A percentile compares a stretch with the other conserved stretches of the same genome.
These are phyloP conservation scores for Mycena leptocephala DNA, from an alignment of 768 basidiomycete species.

Conservation along the genomic window DNA sequence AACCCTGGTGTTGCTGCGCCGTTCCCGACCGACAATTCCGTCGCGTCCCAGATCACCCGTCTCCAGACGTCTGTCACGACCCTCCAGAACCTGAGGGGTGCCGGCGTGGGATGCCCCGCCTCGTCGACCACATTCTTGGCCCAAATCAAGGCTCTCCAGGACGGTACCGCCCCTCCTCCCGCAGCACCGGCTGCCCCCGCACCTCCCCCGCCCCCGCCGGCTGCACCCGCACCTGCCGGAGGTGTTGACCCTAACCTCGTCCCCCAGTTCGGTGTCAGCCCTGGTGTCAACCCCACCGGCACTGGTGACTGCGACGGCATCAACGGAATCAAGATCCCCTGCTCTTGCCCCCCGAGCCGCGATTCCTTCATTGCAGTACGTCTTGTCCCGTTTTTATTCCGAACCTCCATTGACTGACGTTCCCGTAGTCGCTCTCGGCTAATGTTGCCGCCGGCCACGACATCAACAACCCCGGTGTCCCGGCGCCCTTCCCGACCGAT, in stretches of 20 bases:
- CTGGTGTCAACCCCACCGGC: slow-evolving; percentile 13
- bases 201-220: neutral
- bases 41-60: slow-evolving; percentile 65
- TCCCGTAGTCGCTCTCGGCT: slow-evolving; percentile 61
- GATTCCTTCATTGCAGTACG: neutral
- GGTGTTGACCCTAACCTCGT: no score
- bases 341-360: slow-evolving; percentile 72
- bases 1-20: slow-evolving; percentile 69
- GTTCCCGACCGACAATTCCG: slow-evolving; percentile 72
- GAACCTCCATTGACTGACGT: no score
- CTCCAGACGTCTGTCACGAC: slow-evolving; percentile 75
- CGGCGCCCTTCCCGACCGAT: slow-evolving; percentile 77
- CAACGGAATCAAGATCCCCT: slow-evolving; percentile 69
- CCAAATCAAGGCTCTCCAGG: slow-evolving; percentile 18
- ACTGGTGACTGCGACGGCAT: slow-evolving; percentile 15
- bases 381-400: no score
- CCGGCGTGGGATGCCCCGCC: slow-evolving; percentile 79
- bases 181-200: no score
- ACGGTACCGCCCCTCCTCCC: neutral
- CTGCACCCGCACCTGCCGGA: neutral
- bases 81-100: slow-evolving; percentile 80
- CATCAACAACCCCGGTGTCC: slow-evolving; percentile 72
- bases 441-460: slow-evolving; percentile 77
- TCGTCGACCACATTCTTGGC: slow-evolving; percentile 68
- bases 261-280: slow-evolving; percentile 13